These are phyloP conservation scores for Cyanodermella asteris DNA, from an alignment of 2,329 filamentous ascomycete genomes.

Conservation along the genomic window DNA sequence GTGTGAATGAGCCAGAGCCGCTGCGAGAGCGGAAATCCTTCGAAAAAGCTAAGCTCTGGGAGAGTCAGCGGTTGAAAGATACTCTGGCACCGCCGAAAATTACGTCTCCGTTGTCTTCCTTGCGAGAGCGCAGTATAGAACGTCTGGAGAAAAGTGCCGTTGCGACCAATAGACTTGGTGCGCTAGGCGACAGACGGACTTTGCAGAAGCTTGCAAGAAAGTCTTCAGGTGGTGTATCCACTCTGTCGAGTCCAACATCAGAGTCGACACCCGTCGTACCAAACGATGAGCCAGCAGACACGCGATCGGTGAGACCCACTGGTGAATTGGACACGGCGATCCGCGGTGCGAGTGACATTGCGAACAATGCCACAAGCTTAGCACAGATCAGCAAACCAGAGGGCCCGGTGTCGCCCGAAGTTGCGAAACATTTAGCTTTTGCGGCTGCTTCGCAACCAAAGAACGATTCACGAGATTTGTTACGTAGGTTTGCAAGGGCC, in stretches of 20 bases:
- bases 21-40: too few species aligned
- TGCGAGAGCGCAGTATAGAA: conserved; percentile 20
- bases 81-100: too few species aligned
- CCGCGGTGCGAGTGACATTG: conserved; percentile 15
- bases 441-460: conserved; percentile 2
- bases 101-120: too few species aligned
- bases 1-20: too few species aligned
- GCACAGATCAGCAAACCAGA: conserved; percentile 1
- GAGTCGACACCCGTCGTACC: not conserved
- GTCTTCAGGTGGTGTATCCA: not conserved
- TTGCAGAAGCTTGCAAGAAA: conserved; percentile 9
- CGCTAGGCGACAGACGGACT: conserved; percentile 13
- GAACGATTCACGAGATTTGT: conserved; percentile 23
- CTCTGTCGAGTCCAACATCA: not conserved
- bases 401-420: not conserved
- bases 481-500: conserved; percentile 23
- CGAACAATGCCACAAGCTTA: conserved; percentile 7
- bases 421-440: not conserved
- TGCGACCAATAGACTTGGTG: conserved; percentile 12
- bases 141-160: conserved; percentile 15
- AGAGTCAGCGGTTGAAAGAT: too few species aligned
- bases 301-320: conserved; percentile 1
- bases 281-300: not conserved
- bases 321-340: conserved; percentile 10
- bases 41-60: too few species aligned